Base-by-base conservation (phyloP, 495 filamentous ascomycete species). In the Penicillium waksmanii region DNA sequence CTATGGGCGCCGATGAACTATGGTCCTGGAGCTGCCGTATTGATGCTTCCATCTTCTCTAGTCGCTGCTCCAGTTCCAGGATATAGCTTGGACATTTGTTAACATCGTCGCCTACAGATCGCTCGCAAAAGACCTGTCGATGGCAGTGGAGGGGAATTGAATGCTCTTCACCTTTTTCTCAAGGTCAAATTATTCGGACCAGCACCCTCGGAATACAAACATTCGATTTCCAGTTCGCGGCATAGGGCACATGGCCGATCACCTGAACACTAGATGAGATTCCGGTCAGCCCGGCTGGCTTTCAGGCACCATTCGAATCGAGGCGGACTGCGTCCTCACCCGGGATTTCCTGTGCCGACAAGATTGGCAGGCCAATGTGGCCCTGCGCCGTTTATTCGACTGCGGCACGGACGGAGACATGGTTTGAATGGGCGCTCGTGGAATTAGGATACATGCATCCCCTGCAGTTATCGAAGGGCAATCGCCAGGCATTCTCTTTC, bases 61-160 rank as follows among this genome's bases (percentile, higher is more conserved):
- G 36, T 40, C 36, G 36, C 36, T 40, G 36, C 36, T 40, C 36
- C 36, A 40, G 36, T 40, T 40, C 11, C 36, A 13, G 36, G 36
- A 40, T 40, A 40, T 40, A 40, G 36, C 36, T 40, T 40, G 36
- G 36, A 40, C 36, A 40, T 40, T 40, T 40, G 36, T 40, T 40
- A 40, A 40, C 36, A 40, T 40, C 36, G 36, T 40, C 15, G 36
- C 36, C 36, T 40, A 40, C 36, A n/a, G 36, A 40, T 40, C 36
- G 36, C 36, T 40, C 36, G 36, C 36, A 40, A 40, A 40, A 40
- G 36, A 40, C 36, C 36, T 40, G 12, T 40, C 36, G 36, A 40
- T 40, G 9, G 36, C 36, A 40, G 15, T 40, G 36, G 36, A 40
- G 12, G 36, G 36, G 36, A 40, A 40, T 40, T 40, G 36, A 40